Conservation (phyloP, 192 early-diverging fungal genomes). For the Phlyctochytrium bullatum region DNA sequence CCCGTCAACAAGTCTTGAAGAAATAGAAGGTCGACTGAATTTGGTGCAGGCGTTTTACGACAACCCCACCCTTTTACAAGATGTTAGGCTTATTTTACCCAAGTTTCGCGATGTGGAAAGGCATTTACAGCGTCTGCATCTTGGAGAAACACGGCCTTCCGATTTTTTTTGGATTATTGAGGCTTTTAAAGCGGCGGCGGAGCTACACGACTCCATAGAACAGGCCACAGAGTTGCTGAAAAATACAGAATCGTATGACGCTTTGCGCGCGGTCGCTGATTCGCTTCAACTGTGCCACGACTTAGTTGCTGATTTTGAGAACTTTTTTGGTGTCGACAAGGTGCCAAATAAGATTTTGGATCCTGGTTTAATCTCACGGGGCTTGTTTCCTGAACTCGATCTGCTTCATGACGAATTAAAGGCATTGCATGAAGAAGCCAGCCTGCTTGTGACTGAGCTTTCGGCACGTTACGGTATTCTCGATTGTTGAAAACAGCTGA, state of each 20-base stretch:
- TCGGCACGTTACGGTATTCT: too few relatives aligned
- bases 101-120: slow-evolving; percentile 22
- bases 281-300: not conserved
- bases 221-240: slow-evolving; percentile 15
- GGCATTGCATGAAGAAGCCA: too few relatives aligned
- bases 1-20: slow-evolving; percentile 60
- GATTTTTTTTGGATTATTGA: slow-evolving; percentile 31
- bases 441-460: too few relatives aligned
- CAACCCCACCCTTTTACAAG: slow-evolving; percentile 50
- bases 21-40: slow-evolving; percentile 71
- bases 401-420: slow-evolving; percentile 11
- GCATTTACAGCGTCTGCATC: slow-evolving; percentile 37
- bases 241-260: not conserved
- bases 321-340: not conserved
- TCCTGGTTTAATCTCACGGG: slow-evolving; percentile 10
- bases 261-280: not conserved
- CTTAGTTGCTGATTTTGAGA: too few relatives aligned
- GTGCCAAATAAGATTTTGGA: slow-evolving; percentile 4
- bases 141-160: slow-evolving; percentile 11
- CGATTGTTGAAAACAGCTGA: too few relatives aligned
- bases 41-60: slow-evolving; percentile 70
- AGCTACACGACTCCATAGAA: slow-evolving; percentile 20
- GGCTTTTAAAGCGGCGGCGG: slow-evolving; percentile 11
- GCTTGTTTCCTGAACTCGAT: slow-evolving; percentile 9
- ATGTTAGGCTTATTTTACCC: slow-evolving; percentile 46